Conservation (phyloP, 192 early-diverging fungal genomes). For the Backusella westeae region DNA sequence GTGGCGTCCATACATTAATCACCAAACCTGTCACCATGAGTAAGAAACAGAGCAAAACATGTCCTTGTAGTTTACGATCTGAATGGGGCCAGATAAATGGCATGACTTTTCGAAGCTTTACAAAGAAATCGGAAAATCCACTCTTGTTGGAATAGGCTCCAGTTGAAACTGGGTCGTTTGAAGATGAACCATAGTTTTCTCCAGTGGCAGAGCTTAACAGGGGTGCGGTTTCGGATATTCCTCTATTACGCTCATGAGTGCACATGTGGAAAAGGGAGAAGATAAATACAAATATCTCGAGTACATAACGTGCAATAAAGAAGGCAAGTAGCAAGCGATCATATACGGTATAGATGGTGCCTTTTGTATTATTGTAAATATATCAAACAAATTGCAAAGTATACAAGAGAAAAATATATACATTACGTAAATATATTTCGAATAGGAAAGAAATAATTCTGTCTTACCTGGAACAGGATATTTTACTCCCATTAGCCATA, state of each 20-base stretch:
- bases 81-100: conserved; percentile 84
- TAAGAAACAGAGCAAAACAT: conserved; percentile 68
- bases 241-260: not conserved
- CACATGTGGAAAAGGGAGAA: conserved; percentile 31
- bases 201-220: conserved; percentile 10
- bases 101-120: conserved; percentile 60
- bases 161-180: conserved; percentile 19
- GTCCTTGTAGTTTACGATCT: conserved; percentile 55
- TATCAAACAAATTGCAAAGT: not conserved
- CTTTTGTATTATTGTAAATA: not conserved
- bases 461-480: conserved; percentile 29
- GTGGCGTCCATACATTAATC: conserved; percentile 83
- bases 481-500: conserved; percentile 34
- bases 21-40: conserved; percentile 64
- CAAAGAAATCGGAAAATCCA: conserved; percentile 38
- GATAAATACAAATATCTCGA: conserved; percentile 30
- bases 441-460: not conserved
- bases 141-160: conserved; percentile 13
- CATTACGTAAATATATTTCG: not conserved
- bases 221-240: conserved; percentile 23
- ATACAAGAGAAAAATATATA: not conserved
- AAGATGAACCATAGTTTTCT: not conserved
- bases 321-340: conserved; percentile 40
- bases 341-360: conserved; percentile 18
- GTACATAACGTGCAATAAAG: conserved; percentile 42